A percentile compares a stretch with the other conserved stretches of the same genome.
phyloP scores from a whole-genome alignment of 148 eudicot species.

The Selenicereus undatus region DNA sequence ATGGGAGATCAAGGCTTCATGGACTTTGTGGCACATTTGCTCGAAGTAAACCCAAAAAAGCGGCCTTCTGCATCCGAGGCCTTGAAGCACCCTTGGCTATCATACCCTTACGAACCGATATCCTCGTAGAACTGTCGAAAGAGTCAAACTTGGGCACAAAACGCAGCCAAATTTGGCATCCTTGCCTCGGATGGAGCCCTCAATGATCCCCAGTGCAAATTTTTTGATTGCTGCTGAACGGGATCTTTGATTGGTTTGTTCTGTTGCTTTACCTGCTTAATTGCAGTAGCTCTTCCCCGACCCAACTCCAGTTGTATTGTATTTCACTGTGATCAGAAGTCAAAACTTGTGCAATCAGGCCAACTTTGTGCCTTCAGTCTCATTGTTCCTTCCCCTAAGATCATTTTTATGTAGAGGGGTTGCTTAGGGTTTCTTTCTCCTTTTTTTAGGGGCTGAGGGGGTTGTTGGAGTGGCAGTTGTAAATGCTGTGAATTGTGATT shows the following conservation, averaged over 20 bases:
- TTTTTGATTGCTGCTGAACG: slow-evolving; percentile 3
- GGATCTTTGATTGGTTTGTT: slow-evolving; percentile 6
- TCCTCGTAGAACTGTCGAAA: slow-evolving; percentile 45
- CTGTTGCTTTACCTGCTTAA: not conserved
- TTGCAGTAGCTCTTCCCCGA: not conserved
- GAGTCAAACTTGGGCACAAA: not conserved
- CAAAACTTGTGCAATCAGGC: slow-evolving; percentile 6
- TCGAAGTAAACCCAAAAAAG: slow-evolving; percentile 83
- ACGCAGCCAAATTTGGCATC: not conserved
- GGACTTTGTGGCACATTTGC: slow-evolving; percentile 81
- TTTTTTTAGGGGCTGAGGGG: not conserved
- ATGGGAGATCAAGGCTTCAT: slow-evolving; percentile 99
- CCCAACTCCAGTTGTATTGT: slow-evolving; percentile 12
- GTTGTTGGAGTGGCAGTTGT: slow-evolving; percentile 16
- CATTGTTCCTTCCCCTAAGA: not conserved
- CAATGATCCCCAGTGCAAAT: not conserved
- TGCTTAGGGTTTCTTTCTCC: not conserved
- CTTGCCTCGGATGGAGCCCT: slow-evolving; percentile 7
- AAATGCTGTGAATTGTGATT: slow-evolving; percentile 31
- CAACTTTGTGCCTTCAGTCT: slow-evolving; percentile 12
- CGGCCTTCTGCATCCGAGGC: slow-evolving; percentile 97
- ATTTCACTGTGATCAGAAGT: slow-evolving; percentile 8
- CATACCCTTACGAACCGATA: slow-evolving; percentile 95
- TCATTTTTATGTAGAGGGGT: not conserved
- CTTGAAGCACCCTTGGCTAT: slow-evolving; percentile 93